Evolutionary conservation across 108 stramenopile species (phyloP).

Genomic region (Nitzschia sp.): DNA sequence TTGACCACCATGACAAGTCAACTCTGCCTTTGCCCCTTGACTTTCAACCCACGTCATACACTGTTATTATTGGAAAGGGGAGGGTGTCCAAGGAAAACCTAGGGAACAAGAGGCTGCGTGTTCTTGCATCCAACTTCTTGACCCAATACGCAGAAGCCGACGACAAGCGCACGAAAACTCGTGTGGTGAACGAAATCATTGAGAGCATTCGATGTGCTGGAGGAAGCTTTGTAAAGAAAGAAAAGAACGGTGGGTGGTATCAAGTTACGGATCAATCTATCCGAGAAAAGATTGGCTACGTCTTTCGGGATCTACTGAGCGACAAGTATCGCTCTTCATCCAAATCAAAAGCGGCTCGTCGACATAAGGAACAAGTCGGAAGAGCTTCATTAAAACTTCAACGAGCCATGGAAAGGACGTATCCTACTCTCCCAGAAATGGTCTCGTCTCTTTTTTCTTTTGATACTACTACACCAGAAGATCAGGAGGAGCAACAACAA

Average conservation of each 20-base stretch:
- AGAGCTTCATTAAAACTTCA: background rate
- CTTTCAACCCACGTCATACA: constrained; percentile 1
- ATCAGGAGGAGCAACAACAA: background rate
- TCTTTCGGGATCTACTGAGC: constrained; percentile 18
- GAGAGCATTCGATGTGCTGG: constrained; percentile 12
- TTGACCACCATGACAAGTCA: background rate
- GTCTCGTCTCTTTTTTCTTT: background rate
- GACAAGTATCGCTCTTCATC: constrained; percentile 27
- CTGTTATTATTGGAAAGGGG: constrained; percentile 20
- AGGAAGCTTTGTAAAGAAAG: constrained; percentile 22
- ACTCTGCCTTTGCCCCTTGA: background rate
- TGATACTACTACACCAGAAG: background rate
- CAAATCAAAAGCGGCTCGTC: constrained; percentile 15
- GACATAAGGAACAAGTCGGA: background rate
- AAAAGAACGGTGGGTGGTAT: constrained; percentile 15
- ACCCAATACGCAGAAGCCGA: constrained; percentile 7
- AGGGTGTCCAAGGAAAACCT: background rate
- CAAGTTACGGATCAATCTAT: constrained; percentile 12
- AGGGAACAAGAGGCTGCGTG: constrained; percentile 18
- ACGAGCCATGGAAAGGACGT: background rate
- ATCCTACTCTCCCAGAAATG: background rate
- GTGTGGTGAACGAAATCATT: constrained; percentile 16
- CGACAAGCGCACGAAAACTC: constrained; percentile 4
- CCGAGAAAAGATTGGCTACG: constrained; percentile 27
- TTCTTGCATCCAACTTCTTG: constrained; percentile 13